phyloP scores from a whole-genome alignment of 208 protist genomes.

The Lotmaria passim region DNA sequence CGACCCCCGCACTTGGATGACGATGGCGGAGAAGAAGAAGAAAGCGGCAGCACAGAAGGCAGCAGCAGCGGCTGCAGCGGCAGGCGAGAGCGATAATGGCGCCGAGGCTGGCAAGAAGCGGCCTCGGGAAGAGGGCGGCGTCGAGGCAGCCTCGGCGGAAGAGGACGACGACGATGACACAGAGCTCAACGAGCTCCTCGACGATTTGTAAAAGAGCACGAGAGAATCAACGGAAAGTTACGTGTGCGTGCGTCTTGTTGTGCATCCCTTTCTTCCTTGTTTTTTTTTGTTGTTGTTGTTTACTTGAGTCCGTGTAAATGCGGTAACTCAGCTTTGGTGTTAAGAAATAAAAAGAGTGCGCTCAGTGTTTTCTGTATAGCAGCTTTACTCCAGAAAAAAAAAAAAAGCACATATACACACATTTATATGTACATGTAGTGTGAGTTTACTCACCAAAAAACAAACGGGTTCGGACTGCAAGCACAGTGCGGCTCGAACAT shows the following conservation, averaged over 20 bases:
- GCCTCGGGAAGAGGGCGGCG: conserved; percentile 36
- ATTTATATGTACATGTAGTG: too few relatives aligned
- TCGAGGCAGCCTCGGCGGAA: conserved; percentile 5
- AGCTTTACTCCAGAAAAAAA: too few relatives aligned
- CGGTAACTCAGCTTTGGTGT: too few relatives aligned
- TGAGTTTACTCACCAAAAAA: too few relatives aligned
- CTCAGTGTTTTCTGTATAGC: too few relatives aligned
- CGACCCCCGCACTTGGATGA: conserved; percentile 89
- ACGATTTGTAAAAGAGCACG: conserved; percentile 53
- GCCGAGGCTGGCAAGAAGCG: conserved; percentile 48
- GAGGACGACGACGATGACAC: conserved; percentile 68
- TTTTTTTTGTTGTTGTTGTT: neutral
- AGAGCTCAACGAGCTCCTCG: conserved; percentile 80
- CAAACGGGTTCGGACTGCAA: too few relatives aligned
- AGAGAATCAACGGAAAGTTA: neutral
- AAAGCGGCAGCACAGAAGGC: conserved; percentile 33
- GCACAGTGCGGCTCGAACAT: too few relatives aligned
- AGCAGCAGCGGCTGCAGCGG: conserved; percentile 16
- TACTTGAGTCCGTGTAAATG: neutral
- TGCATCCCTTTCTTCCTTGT: neutral
- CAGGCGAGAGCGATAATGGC: conserved; percentile 18
- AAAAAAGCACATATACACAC: too few relatives aligned
- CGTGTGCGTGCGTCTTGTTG: conserved; percentile 6
- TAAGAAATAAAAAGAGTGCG: too few relatives aligned
- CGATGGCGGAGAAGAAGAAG: conserved; percentile 45